These are phyloP conservation scores for Brassica incana DNA, from an alignment of 345 rosid genomes.

Conservation along the genomic window DNA sequence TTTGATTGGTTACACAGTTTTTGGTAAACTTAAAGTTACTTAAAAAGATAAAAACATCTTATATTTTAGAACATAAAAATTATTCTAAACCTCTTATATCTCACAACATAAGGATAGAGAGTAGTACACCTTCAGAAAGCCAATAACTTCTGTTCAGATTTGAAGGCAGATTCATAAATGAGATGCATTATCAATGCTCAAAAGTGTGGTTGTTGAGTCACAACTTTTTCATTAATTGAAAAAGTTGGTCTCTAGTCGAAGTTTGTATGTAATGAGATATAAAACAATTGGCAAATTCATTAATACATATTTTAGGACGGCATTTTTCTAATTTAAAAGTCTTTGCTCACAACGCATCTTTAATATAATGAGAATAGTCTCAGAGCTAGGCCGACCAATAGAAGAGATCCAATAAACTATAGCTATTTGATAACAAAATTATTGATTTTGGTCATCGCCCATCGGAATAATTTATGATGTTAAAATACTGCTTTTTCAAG, in stretches of 20 bases:
- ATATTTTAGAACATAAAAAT: too few species aligned
- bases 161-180: conserved; percentile 9
- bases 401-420: conserved; percentile 10
- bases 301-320: background rate
- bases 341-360: background rate
- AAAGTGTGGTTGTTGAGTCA: conserved; percentile 22
- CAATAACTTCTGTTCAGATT: background rate
- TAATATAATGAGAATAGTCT: background rate
- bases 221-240: conserved; percentile 16
- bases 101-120: too few species aligned
- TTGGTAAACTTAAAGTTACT: too few species aligned
- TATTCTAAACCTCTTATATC: too few species aligned
- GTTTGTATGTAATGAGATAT: background rate
- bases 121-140: background rate
- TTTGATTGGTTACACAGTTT: too few species aligned
- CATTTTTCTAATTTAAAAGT: background rate
- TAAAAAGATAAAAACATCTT: too few species aligned
- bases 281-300: background rate
- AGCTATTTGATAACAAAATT: conserved; percentile 6
- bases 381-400: conserved; percentile 10
- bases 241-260: background rate
- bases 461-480: background rate
- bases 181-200: conserved; percentile 11
- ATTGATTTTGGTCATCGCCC: background rate
- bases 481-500: background rate